Evolutionary conservation across 2,329 filamentous ascomycete species (phyloP), one percentile per base, ranked within the genome.

Genomic region (Laburnicola sp.): DNA sequence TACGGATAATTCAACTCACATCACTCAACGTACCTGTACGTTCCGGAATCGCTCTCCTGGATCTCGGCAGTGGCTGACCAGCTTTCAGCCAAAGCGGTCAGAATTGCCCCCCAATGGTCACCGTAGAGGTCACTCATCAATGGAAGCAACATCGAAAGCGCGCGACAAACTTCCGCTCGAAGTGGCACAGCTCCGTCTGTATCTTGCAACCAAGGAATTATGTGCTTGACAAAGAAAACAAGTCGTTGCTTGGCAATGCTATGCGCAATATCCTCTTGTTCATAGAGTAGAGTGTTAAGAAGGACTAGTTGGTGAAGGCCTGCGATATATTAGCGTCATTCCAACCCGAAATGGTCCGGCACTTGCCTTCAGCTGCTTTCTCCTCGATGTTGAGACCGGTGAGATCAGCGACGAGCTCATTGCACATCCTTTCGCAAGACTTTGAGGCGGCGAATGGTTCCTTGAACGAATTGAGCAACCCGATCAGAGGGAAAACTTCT

Each of bases 121-220:
- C 93, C 94, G 63, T 96, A 97, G 1, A 96, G 85, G 40, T 91
- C 87, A 51, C 84, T 82, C 61, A 97, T 86, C 35, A 82, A 82
- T 2, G 89, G 89, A 0, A 97, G 72, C 3, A 96, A 75, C 3
- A 77, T 74, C 2, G 72, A 68, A 42, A 86, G 62, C 4, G 75
- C 69, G 52, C 70, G 82, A 75, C 46, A 90, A 65, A 53, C 78
- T 78, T 62, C 85, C 74, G 66, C 84, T 82, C 56, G 80, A 72
- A 74, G 83, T 74, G 27, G 79, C 67, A 53, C 75, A 68, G n/a
- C 82, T 56, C 48, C 72, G 11, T 79, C 74, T 0, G 76, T 68
- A 0, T 78, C 77, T 10, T 86, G 81, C 0, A 92, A 75, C 83
- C 88, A 92, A 6, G 84, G 81, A 0, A 88, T 81, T 6, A 96